Percentiles rank a stretch among this genome's conserved stretches.
phyloP scores from a whole-genome alignment of 2,329 filamentous ascomycete genomes.

The Aspergillus sp. region DNA sequence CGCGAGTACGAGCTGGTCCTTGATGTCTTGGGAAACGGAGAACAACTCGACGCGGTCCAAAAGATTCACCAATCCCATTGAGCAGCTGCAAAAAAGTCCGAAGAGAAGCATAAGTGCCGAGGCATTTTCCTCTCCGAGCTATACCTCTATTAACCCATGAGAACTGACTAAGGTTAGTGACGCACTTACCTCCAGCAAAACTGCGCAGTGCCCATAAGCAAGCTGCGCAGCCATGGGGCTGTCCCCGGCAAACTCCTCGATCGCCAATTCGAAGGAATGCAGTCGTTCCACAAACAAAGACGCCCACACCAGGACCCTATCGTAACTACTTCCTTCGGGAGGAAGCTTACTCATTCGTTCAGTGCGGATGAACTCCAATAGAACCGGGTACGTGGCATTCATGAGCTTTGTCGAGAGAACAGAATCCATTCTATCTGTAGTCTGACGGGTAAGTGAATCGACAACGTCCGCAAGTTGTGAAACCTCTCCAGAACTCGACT shows the following conservation, averaged over 20 bases:
- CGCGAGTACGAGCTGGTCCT: slow-evolving; percentile 45
- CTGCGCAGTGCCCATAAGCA: slow-evolving; percentile 50
- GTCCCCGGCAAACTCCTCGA: slow-evolving; percentile 38
- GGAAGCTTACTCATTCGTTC: slow-evolving; percentile 42
- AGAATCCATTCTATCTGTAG: slow-evolving; percentile 10
- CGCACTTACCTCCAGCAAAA: slow-evolving; percentile 49
- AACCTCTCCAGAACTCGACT: slow-evolving; percentile 7
- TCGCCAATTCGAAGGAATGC: slow-evolving; percentile 37
- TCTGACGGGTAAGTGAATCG: slow-evolving; percentile 13
- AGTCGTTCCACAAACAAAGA: slow-evolving; percentile 40
- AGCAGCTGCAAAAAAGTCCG: slow-evolving; percentile 52
- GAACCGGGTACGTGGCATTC: slow-evolving; percentile 8
- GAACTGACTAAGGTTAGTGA: not conserved
- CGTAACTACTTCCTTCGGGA: slow-evolving; percentile 42
- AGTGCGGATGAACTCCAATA: slow-evolving; percentile 37
- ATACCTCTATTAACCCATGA: not conserved
- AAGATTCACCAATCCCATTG: slow-evolving; percentile 42
- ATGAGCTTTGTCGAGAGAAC: slow-evolving; percentile 11
- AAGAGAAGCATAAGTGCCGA: slow-evolving; percentile 52
- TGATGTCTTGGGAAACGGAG: slow-evolving; percentile 47
- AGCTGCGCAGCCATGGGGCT: slow-evolving; percentile 46
- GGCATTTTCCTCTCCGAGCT: slow-evolving; percentile 51
- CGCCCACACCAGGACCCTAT: slow-evolving; percentile 43
- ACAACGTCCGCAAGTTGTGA: slow-evolving; percentile 16
- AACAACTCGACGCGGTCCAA: slow-evolving; percentile 51